Conservation (phyloP, 164 flowering plant genomes). For the Euptelea pleiosperma region DNA sequence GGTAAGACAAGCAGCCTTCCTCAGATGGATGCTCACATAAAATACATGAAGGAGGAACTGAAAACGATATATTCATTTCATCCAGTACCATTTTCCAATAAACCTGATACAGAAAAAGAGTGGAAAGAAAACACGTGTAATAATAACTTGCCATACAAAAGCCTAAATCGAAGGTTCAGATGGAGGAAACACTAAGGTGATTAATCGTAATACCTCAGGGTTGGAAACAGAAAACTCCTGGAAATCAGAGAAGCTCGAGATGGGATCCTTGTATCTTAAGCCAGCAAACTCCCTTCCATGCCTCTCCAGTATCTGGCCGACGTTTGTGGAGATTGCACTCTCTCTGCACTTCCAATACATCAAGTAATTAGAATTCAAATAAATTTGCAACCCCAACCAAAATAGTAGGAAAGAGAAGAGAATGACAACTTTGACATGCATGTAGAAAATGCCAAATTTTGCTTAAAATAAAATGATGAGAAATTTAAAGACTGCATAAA, state of each 20-base stretch:
- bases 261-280: constrained; percentile 62
- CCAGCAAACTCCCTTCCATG: constrained; percentile 69
- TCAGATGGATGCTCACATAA: constrained; percentile 36
- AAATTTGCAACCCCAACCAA: neutral
- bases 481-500: too few species aligned
- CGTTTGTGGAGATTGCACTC: constrained; percentile 52
- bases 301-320: constrained; percentile 63
- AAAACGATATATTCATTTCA: constrained; percentile 62
- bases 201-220: constrained; percentile 54
- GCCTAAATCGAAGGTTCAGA: neutral
- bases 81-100: constrained; percentile 73
- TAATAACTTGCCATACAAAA: neutral
- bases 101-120: constrained; percentile 37
- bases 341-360: constrained; percentile 39
- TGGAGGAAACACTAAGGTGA: neutral
- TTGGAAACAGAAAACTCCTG: constrained; percentile 83
- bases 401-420: neutral
- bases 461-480: too few species aligned
- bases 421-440: too few species aligned
- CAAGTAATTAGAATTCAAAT: constrained; percentile 1
- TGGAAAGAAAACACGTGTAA: constrained; percentile 3
- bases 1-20: constrained; percentile 30
- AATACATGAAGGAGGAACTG: constrained; percentile 68
- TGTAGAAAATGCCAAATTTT: too few species aligned
- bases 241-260: constrained; percentile 72